Evolutionary conservation across 2,329 filamentous ascomycete genomes (phyloP), one percentile per base, ranked within the genome.

Genomic region (Pseudohalonectria lignicola): DNA sequence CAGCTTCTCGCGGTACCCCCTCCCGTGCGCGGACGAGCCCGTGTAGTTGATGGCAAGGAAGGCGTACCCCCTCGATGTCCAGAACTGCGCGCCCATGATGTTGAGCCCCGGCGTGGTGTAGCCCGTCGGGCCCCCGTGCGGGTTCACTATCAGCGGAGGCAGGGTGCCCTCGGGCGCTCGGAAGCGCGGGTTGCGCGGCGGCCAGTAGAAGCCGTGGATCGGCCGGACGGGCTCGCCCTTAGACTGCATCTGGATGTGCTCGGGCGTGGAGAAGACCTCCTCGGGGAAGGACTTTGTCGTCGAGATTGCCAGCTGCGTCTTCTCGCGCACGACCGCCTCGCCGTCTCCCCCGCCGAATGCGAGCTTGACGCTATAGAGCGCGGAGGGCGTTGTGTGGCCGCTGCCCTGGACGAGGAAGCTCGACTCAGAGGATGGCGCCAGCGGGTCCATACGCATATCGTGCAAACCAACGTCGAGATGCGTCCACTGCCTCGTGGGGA

Each of bases 1-100:
- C 0, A 76, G 54, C 4, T 59, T 54, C 19, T 69, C 59, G 0
- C 70, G 62, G 43, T 74, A 76, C 6, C 56, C 54, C 4, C 63
- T 58, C 1, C 71, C 69, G 47, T 71, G 67, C 2, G 64, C 69
- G 0, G 61, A 66, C 1, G 67, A 72, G 4, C 71, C 71, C 3
- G 60, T 62, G 46, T 74, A 71, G 49, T 75, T 74, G 25, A 74
- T 53, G 3, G 58, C 54, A 11, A 67, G 59, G 35, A 63, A 64
- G 1, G 69, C 69, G 39, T 67, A 76, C 4, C 71, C 71, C 11
- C 72, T 57, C 4, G 69, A 66, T 0, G 69, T 74, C 45, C 64
- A 72, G 47, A 69, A 74, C 46, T 76, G 71, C 16, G 54, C 50
- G 6, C 71, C 50, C 11, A 56, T 52, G 16, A 32, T 32, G 31